phyloP scores from a whole-genome alignment of 352 stramenopile species.

The Globisporangium barbulae region DNA sequence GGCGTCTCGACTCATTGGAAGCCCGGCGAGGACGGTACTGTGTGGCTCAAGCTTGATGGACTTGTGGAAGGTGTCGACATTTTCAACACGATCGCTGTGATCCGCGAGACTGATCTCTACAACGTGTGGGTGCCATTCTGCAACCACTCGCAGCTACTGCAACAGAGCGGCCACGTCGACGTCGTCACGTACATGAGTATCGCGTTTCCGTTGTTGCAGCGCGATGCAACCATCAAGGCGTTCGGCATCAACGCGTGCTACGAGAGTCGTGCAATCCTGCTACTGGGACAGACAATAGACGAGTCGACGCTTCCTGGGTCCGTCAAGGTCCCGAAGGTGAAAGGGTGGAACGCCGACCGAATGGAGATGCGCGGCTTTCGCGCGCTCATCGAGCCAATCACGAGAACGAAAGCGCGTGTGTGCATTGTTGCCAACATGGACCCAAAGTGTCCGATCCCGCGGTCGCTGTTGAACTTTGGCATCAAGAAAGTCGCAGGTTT shows the following conservation, averaged over 20 bases:
- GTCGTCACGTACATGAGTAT: constrained; percentile 67
- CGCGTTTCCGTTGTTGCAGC: constrained; percentile 66
- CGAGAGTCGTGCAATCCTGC: constrained; percentile 63
- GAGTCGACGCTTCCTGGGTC: constrained; percentile 25
- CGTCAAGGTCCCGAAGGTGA: constrained; percentile 45
- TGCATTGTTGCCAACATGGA: constrained; percentile 82
- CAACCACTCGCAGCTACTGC: constrained; percentile 57
- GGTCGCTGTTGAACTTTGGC: constrained; percentile 70
- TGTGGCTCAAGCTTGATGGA: constrained; percentile 83
- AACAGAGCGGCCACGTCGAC: constrained; percentile 50
- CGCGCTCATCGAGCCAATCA: constrained; percentile 71
- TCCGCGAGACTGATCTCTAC: constrained; percentile 81
- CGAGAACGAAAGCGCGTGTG: constrained; percentile 54
- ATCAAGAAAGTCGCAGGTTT: constrained; percentile 84
- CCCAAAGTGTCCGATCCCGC: constrained; percentile 70
- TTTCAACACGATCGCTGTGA: constrained; percentile 78
- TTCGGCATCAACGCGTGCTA: constrained; percentile 82
- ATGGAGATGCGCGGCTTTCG: constrained; percentile 74
- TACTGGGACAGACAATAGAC: constrained; percentile 59
- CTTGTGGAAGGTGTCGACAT: constrained; percentile 76
- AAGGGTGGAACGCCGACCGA: constrained; percentile 70
- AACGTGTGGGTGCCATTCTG: constrained; percentile 74
- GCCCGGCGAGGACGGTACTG: constrained; percentile 57
- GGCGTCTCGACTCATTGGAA: constrained; percentile 82
- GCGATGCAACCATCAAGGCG: constrained; percentile 61